A percentile compares a stretch with the other conserved stretches of the same genome.
phyloP scores from a whole-genome alignment of 179 eudicot genomes.

The Dionaea muscipula region DNA sequence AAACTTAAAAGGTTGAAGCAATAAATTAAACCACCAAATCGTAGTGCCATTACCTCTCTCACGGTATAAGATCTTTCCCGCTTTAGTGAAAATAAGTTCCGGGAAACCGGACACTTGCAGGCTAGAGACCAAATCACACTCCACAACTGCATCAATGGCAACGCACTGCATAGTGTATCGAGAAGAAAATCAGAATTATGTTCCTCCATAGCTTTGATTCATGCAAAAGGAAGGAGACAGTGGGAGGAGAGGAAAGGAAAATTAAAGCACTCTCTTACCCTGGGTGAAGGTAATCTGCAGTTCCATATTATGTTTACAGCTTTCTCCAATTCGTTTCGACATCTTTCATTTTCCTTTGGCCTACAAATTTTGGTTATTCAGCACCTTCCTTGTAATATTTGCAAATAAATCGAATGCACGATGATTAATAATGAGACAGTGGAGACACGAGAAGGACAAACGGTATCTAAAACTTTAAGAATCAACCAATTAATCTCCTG shows the following conservation, averaged over 20 bases:
- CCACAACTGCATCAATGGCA: constrained; percentile 75
- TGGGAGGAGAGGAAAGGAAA: background rate
- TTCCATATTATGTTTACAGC: constrained; percentile 91
- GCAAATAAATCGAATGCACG: background rate
- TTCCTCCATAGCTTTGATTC: background rate
- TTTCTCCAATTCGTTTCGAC: constrained; percentile 73
- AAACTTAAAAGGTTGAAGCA: too few relatives aligned
- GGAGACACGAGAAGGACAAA: background rate
- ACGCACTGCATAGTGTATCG: constrained; percentile 51
- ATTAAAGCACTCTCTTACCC: constrained; percentile 40
- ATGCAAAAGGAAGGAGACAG: background rate
- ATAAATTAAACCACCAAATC: too few relatives aligned
- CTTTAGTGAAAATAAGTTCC: constrained; percentile 78
- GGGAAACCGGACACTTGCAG: constrained; percentile 72
- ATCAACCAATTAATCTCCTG: too few relatives aligned
- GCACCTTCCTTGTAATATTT: background rate
- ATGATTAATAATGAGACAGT: background rate
- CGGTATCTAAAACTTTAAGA: background rate
- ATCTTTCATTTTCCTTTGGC: constrained; percentile 73
- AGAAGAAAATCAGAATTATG: constrained; percentile 9
- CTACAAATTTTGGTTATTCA: constrained; percentile 19
- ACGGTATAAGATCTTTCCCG: constrained; percentile 81
- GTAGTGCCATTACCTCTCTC: constrained; percentile 48
- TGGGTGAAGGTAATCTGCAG: constrained; percentile 88
- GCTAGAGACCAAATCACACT: constrained; percentile 66